Evolutionary conservation across 192 early-diverging fungal genomes (phyloP).

Genomic region (Rhizophagus prolifer): DNA sequence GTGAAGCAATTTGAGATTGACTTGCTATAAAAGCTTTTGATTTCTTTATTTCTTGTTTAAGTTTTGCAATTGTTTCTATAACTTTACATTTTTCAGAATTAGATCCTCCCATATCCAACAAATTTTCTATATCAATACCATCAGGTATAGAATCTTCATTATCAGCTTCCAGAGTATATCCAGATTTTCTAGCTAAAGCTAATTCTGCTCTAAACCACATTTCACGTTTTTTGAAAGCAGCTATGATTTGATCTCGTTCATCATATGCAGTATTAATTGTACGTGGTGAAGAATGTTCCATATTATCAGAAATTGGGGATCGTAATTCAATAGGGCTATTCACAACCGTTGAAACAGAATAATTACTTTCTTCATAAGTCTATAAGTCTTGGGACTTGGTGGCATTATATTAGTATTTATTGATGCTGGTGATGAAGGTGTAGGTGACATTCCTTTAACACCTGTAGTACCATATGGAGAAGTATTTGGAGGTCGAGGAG

Average conservation of each 20-base stretch:
- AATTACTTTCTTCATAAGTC: too few species aligned
- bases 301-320: neutral
- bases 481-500: neutral
- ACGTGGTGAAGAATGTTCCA: conserved; percentile 8
- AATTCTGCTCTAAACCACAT: conserved; percentile 49
- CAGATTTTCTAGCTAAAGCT: conserved; percentile 38
- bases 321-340: neutral
- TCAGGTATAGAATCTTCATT: conserved; percentile 28
- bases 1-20: conserved; percentile 45
- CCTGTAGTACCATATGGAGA: neutral
- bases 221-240: conserved; percentile 42
- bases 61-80: conserved; percentile 45
- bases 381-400: neutral
- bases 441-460: neutral
- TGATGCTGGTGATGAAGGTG: neutral
- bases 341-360: neutral
- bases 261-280: conserved; percentile 24
- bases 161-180: conserved; percentile 25
- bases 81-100: conserved; percentile 50
- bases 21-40: conserved; percentile 31
- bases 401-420: neutral
- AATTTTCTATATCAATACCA: conserved; percentile 30
- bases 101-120: conserved; percentile 41
- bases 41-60: conserved; percentile 48
- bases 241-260: conserved; percentile 32